These are phyloP conservation scores for Handroanthus guayacan DNA, from an alignment of 257 asterid genomes.

Conservation along the genomic window DNA sequence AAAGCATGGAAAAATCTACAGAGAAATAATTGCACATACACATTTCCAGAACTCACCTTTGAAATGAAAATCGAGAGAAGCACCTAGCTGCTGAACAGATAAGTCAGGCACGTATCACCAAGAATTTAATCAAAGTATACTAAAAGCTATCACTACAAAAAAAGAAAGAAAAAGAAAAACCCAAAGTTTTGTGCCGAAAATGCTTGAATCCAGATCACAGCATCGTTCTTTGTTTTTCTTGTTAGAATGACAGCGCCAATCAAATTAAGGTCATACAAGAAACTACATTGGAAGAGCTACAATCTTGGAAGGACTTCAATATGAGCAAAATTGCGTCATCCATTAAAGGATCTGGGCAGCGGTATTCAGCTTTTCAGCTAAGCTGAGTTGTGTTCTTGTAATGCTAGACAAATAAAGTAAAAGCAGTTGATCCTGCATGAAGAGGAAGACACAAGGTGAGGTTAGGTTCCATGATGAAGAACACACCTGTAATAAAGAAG, in stretches of 20 bases:
- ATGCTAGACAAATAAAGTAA: conserved; percentile 90
- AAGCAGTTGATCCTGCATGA: conserved; percentile 81
- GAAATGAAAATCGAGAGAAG: too few relatives aligned
- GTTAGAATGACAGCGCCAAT: conserved; percentile 13
- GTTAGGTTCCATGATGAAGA: neutral
- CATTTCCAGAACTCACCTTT: too few relatives aligned
- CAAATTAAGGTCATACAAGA: conserved; percentile 13
- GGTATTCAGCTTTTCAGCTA: conserved; percentile 89
- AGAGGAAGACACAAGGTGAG: neutral
- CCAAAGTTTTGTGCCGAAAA: neutral
- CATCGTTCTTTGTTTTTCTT: neutral
- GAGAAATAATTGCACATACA: too few relatives aligned
- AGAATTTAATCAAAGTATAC: neutral
- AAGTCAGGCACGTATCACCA: neutral
- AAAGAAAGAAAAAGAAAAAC: neutral
- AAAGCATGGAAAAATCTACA: too few relatives aligned
- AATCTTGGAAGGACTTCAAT: neutral
- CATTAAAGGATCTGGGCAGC: conserved; percentile 88
- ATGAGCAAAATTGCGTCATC: neutral
- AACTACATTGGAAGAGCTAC: conserved; percentile 3
- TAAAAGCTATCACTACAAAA: neutral
- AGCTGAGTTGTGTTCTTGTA: conserved; percentile 92
- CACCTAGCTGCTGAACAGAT: too few relatives aligned
- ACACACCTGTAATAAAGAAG: conserved; percentile 9
- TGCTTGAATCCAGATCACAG: conserved; percentile 19